Evolutionary conservation across 2,329 filamentous ascomycete species (phyloP), one percentile per base, ranked within the genome.

Genomic region (Phialocephala sp.): DNA sequence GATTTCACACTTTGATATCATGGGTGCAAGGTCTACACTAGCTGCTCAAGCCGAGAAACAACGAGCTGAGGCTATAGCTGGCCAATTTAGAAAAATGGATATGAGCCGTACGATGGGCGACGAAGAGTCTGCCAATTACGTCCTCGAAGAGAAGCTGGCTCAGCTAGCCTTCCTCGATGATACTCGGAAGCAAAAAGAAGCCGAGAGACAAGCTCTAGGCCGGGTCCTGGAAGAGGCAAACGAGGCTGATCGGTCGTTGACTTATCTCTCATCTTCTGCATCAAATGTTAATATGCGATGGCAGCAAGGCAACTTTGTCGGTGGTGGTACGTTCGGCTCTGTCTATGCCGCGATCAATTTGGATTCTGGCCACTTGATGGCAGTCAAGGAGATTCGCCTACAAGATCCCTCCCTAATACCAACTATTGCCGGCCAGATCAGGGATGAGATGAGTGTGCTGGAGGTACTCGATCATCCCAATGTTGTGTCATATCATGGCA

Each of bases 261-360:
- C 94, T 1, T 96, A 94, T 75, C 87, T 99, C 20, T 97, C 94
- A 2, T 95, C 94, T 0, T 96, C 93, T 47, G 93, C 94, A 15
- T 97, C 93, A 24, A 98, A 98, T 76, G 91, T 98, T 65, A 97
- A 92, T 54, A 88, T 98, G 80, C 90, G 95, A 69, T 99, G 95
- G 95, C 95, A 98, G 77, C 95, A 97, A 82, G 95, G 95, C n/a
- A 93, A 97, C 73, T 99, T 96, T 76, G 93, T 99, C 52, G 95
- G 95, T 59, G 94, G 95, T 60, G 95, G 95, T 71, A 97, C 94
- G 0, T 99, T 99, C 79, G 95, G 95, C 68, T 97, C 94, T 61
- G 95, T 99, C 12, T 99, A 99, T 75, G 93, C 93, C 39, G 95
- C 94, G 39, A 97, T 98, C 86, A 97, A 99, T 76, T 83, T 99